Base-by-base conservation (phyloP, 2,329 filamentous ascomycete genomes). In the Fusarium ambrosium region DNA sequence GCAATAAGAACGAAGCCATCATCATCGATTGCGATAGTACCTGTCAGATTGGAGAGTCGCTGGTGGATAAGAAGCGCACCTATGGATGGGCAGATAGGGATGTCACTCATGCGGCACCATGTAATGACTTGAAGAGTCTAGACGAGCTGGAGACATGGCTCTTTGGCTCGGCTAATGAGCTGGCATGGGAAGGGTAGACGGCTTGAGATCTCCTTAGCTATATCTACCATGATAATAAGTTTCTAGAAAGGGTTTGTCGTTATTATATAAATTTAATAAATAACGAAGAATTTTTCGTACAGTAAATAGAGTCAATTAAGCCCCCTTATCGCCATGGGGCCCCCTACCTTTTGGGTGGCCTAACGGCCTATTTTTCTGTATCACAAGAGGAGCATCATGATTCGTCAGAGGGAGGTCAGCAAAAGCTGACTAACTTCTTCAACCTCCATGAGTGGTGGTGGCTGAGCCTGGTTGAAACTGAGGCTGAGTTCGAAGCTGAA, bases 1-100 rank as follows among this genome's bases (percentile, higher is more conserved):
- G 14, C 5, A 4, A 55, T 10, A n/a, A 62, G 5, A 29, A 29
- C 18, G n/a, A 13, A 16, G 11, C 36, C 13, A 27, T 66, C 11
- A 51, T 66, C 27, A 55, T 66, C 20, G 64, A 55, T 32, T 61
- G 59, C 34, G 64, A 55, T 55, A 66, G 64, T 27, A 32, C 10
- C 16, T 16, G 34, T 34, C n/a, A 13, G 3, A 24, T 66, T 2
- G 64, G 64, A 14, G 63, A 65, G 13, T 22, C 32, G 5, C 34
- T 59, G 20, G 18, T 14, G n/a, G 37, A 34, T 5, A 65, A n/a
- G 20, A 65, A 65, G 63, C 20, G 63, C 9, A 60, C 63, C 16
- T 20, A 32, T 39, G 36, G 24, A 16, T 65, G 39, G 53, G 6
- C 32, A 8, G 37, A 60, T 34, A 24, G 9, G 36, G 11, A 64